Conservation (phyloP, 2,329 filamentous ascomycete species). For the Epicoccum nigrum region DNA sequence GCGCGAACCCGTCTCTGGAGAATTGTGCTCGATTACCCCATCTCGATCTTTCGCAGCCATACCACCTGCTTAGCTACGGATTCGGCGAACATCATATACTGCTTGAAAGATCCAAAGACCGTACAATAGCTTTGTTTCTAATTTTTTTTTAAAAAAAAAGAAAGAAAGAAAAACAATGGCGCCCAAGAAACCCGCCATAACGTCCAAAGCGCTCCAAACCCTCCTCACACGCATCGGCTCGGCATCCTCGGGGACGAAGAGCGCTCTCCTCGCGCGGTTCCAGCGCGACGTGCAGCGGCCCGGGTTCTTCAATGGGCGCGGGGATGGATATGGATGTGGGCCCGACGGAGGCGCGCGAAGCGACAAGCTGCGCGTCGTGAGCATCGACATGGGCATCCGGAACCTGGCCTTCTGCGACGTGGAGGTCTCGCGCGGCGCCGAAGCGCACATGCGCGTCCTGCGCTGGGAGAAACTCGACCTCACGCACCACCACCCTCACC, state of each 20-base stretch:
- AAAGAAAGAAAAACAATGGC: constrained; percentile 20
- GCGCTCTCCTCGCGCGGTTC: constrained; percentile 60
- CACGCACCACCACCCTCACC: background rate
- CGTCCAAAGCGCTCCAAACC: constrained; percentile 61
- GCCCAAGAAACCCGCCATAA: constrained; percentile 38
- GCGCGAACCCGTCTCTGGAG: too few species aligned
- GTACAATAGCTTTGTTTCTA: too few species aligned
- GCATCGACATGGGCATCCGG: constrained; percentile 83
- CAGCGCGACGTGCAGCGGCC: constrained; percentile 42
- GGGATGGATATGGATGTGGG: constrained; percentile 28
- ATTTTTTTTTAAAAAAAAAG: too few species aligned
- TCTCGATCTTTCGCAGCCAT: too few species aligned
- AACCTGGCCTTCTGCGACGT: constrained; percentile 79
- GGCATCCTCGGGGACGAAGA: constrained; percentile 65
- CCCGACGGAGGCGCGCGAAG: background rate
- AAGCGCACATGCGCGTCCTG: constrained; percentile 31
- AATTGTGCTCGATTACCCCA: too few species aligned
- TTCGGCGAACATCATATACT: too few species aligned
- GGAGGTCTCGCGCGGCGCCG: constrained; percentile 34
- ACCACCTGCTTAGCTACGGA: too few species aligned
- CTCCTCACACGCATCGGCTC: constrained; percentile 68
- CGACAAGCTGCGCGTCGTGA: constrained; percentile 61
- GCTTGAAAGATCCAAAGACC: too few species aligned
- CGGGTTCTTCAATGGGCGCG: background rate
- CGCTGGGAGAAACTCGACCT: constrained; percentile 44